Conservation (phyloP, 495 filamentous ascomycete species). For the Achaetomiella virescens region DNA sequence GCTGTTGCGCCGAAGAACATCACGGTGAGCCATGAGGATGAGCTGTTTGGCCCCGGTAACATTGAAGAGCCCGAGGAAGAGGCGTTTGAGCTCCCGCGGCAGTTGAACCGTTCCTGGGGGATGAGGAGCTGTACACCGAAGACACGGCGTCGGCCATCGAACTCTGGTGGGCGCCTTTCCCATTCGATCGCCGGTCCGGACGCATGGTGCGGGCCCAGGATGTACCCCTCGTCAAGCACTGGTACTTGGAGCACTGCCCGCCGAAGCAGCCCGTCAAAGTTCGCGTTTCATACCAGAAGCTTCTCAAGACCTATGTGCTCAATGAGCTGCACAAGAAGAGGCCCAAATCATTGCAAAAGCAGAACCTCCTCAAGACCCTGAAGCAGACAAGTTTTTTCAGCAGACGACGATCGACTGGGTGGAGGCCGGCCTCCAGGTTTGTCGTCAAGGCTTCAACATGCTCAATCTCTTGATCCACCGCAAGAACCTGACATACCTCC, state of each 20-base stretch:
- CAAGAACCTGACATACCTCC: slow-evolving; percentile 97
- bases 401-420: slow-evolving; percentile 99
- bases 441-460: slow-evolving; percentile 99
- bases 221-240: slow-evolving; percentile 95
- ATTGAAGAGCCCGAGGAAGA: slow-evolving; percentile 71
- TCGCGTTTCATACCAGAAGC: slow-evolving; percentile 97
- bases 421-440: slow-evolving; percentile 96
- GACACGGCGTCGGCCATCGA: slow-evolving; percentile 91
- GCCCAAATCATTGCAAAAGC: slow-evolving; percentile 91
- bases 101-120: slow-evolving; percentile 80
- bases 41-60: slow-evolving; percentile 81
- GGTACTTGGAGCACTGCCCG: slow-evolving; percentile 93
- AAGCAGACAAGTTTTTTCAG: slow-evolving; percentile 99
- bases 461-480: slow-evolving; percentile 95
- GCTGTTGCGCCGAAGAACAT: slow-evolving; percentile 94
- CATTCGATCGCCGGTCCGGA: slow-evolving; percentile 95
- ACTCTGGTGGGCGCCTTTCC: slow-evolving; percentile 97
- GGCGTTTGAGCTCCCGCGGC: slow-evolving; percentile 77
- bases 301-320: slow-evolving; percentile 92
- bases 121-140: slow-evolving; percentile 81
- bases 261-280: slow-evolving; percentile 91
- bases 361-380: slow-evolving; percentile 80
- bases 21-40: slow-evolving; percentile 87
- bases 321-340: slow-evolving; percentile 94
- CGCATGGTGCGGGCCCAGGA: slow-evolving; percentile 95